These are phyloP conservation scores for Volvox carteri DNA, from an alignment of 163 green algal species.

Conservation along the genomic window DNA sequence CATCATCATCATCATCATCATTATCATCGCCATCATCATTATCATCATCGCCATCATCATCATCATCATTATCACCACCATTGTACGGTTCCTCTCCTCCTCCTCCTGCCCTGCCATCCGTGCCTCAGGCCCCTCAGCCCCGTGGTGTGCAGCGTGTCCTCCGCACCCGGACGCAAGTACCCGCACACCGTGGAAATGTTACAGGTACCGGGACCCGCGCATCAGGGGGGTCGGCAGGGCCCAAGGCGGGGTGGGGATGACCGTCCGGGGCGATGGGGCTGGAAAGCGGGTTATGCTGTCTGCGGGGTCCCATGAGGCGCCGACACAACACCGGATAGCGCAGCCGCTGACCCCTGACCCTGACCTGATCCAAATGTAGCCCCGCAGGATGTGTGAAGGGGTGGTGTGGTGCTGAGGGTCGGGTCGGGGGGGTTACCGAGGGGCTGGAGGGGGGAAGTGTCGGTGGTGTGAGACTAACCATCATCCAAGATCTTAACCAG, in stretches of 20 bases:
- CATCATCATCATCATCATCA: not conserved
- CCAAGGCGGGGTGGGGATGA: no score
- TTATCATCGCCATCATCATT: not conserved
- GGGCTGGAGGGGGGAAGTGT: no score
- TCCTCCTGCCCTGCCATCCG: not conserved
- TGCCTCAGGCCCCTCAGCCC: slow-evolving; percentile 50
- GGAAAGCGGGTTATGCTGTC: no score
- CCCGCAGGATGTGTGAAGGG: no score
- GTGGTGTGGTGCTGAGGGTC: no score
- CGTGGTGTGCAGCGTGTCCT: slow-evolving; percentile 67
- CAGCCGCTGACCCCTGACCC: not conserved
- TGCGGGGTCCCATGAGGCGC: no score
- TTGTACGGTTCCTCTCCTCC: not conserved
- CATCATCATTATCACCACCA: not conserved
- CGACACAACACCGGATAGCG: not conserved
- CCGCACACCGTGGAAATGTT: slow-evolving; percentile 81
- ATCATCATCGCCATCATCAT: not conserved
- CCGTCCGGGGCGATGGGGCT: no score
- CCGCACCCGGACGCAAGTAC: slow-evolving; percentile 74
- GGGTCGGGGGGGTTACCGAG: no score
- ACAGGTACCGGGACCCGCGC: not conserved
- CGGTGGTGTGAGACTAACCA: no score
- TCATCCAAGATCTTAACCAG: not conserved
- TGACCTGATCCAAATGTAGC: no score
- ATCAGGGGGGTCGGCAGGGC: not conserved